Evolutionary conservation across 2,329 filamentous ascomycete species (phyloP), one percentile per base, ranked within the genome.

Genomic region (Daldinia sp.): DNA sequence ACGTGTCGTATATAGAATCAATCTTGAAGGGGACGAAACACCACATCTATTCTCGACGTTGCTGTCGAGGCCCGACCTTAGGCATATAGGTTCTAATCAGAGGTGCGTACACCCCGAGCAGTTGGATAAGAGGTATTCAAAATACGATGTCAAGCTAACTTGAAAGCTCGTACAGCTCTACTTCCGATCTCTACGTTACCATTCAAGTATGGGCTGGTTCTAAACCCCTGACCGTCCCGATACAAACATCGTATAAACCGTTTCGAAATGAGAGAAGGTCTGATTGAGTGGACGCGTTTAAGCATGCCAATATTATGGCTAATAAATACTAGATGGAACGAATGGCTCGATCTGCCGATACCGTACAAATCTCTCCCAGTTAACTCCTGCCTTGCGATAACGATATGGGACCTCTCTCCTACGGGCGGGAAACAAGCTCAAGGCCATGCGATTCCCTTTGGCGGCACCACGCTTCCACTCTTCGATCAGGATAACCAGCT

Each of bases 161-260:
- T 58, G 74, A 62, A n/a, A 53, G 39, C 62, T 29, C 63, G 56
- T 66, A 4, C 9, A 93, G 91, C 77, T 82, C 90, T 0, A 82
- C 90, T 74, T 97, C 93, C 23, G 95, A 99, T 76, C 88, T 99
- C 48, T 97, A 94, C 74, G 89, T 96, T 49, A 97, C 94, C 0
- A 91, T 90, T 7, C 95, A 98, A 77, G 85, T 98, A 72, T 99
- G 94, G 90, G 92, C 94, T 10, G 93, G 96, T 72, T 97, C 94
- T 25, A 99, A 99, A 76, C 93, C 94, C 32, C 81, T 99, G 69
- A 96, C 94, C 0, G 92, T 98, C 1, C 91, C 93, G 0, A 86
- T 96, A 9, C 94, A 98, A 77, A 99, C 95, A 2, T 86, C 93
- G 21, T 98, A 98, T 79, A 97, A 93, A 74, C 81, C 92, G 6